A percentile compares a stretch with the other conserved stretches of the same genome.
These are phyloP conservation scores for Fusarium tricinctum DNA, from an alignment of 2,329 filamentous ascomycete species.

Conservation along the genomic window DNA sequence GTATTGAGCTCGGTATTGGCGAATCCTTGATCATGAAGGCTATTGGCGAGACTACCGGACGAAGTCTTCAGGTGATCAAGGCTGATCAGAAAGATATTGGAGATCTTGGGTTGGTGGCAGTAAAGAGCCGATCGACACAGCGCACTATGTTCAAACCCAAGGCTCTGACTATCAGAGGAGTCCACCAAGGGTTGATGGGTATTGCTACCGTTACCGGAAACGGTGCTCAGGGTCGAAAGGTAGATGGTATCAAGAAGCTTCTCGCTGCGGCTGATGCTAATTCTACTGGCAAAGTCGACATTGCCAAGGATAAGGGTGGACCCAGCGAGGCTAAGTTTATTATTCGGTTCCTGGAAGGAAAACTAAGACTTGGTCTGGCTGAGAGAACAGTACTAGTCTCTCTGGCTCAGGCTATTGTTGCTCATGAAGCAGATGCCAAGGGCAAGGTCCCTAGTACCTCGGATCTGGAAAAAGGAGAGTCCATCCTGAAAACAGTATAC, in stretches of 20 bases:
- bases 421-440: conserved; percentile 81
- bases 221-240: conserved; percentile 90
- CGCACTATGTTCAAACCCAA: conserved; percentile 99
- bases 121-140: conserved; percentile 95
- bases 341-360: conserved; percentile 93
- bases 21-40: conserved; percentile 99
- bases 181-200: conserved; percentile 87
- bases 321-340: conserved; percentile 96
- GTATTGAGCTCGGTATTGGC: conserved; percentile 97
- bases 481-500: conserved; percentile 90
- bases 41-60: conserved; percentile 93
- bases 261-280: conserved; percentile 89
- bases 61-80: conserved; percentile 90
- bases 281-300: conserved; percentile 83
- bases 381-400: conserved; percentile 93
- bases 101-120: conserved; percentile 92
- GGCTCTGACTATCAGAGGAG: conserved; percentile 85
- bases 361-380: conserved; percentile 89
- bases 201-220: conserved; percentile 90
- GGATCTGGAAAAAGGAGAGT: conserved; percentile 86
- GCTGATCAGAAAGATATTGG: conserved; percentile 96
- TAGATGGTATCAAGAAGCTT: conserved; percentile 95
- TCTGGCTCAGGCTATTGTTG: conserved; percentile 88
- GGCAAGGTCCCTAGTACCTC: conserved; percentile 79
- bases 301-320: conserved; percentile 91